These are phyloP conservation scores for Hypoxylon cercidicola DNA, from an alignment of 495 filamentous ascomycete genomes.

Conservation along the genomic window DNA sequence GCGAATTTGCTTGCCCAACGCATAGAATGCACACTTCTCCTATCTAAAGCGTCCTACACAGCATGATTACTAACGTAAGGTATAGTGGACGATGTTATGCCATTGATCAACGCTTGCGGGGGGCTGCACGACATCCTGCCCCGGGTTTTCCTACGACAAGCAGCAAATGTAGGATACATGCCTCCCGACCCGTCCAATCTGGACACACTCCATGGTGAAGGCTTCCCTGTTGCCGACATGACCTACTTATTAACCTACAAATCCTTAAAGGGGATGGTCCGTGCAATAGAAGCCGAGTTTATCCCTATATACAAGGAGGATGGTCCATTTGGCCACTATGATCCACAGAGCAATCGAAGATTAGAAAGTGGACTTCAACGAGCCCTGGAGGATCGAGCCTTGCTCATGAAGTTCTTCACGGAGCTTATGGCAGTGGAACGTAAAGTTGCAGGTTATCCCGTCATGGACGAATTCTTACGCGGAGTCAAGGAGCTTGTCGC, in stretches of 20 bases:
- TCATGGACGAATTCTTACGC: constrained; percentile 53
- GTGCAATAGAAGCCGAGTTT: constrained; percentile 19
- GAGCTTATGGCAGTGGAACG: constrained; percentile 42
- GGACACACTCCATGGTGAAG: constrained; percentile 45
- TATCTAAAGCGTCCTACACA: background rate
- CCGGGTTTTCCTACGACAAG: constrained; percentile 37
- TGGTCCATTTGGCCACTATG: constrained; percentile 45
- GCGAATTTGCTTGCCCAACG: background rate
- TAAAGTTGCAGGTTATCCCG: constrained; percentile 25
- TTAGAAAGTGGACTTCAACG: constrained; percentile 39
- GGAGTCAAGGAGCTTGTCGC: constrained; percentile 42
- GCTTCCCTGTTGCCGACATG: constrained; percentile 46
- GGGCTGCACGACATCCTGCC: constrained; percentile 39
- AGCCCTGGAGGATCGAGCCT: constrained; percentile 47
- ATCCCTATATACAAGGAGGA: constrained; percentile 47
- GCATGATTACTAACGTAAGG: constrained; percentile 5
- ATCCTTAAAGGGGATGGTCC: constrained; percentile 36
- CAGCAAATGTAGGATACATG: constrained; percentile 33
- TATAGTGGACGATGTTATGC: constrained; percentile 49
- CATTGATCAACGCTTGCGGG: constrained; percentile 40
- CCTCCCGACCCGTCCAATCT: background rate
- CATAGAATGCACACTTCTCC: background rate
- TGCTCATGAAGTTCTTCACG: constrained; percentile 47
- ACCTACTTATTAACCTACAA: constrained; percentile 37
- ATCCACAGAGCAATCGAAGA: constrained; percentile 43